Evolutionary conservation across 2,329 filamentous ascomycete genomes (phyloP).

Genomic region (Alternaria brassicae): DNA sequence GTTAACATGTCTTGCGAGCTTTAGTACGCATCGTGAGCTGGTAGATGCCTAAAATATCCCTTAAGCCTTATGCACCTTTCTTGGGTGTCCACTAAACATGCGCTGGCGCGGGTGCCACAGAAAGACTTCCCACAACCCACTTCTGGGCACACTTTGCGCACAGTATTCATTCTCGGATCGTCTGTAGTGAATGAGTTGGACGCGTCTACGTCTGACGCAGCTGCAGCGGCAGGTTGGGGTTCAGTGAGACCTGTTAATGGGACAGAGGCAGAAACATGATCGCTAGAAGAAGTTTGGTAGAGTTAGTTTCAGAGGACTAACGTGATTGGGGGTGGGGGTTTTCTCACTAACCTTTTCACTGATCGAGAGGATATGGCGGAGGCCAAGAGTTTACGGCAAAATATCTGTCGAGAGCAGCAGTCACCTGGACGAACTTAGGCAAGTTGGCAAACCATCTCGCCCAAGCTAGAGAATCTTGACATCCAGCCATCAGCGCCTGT

Average conservation of each 20-base stretch:
- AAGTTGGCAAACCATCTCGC: neutral
- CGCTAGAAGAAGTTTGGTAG: neutral
- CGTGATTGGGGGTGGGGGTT: neutral
- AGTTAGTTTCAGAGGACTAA: neutral
- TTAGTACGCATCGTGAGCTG: neutral
- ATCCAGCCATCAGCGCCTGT: neutral
- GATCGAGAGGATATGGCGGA: neutral
- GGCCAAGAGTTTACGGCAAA: neutral
- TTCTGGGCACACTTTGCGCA: neutral
- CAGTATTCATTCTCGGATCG: neutral
- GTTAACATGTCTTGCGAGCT: neutral
- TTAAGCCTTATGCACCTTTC: neutral
- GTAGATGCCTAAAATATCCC: neutral
- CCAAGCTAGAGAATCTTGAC: neutral
- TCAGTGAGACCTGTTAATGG: neutral
- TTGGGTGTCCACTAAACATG: neutral
- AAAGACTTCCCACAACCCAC: neutral
- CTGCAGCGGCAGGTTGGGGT: neutral
- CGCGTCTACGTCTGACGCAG: neutral
- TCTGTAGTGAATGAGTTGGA: neutral
- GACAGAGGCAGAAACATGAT: neutral
- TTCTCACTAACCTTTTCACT: neutral
- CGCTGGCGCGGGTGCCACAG: neutral
- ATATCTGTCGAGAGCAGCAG: neutral
- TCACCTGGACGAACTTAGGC: neutral